phyloP scores from a whole-genome alignment of 306 rosid species.

The Cucurbita moschata region DNA sequence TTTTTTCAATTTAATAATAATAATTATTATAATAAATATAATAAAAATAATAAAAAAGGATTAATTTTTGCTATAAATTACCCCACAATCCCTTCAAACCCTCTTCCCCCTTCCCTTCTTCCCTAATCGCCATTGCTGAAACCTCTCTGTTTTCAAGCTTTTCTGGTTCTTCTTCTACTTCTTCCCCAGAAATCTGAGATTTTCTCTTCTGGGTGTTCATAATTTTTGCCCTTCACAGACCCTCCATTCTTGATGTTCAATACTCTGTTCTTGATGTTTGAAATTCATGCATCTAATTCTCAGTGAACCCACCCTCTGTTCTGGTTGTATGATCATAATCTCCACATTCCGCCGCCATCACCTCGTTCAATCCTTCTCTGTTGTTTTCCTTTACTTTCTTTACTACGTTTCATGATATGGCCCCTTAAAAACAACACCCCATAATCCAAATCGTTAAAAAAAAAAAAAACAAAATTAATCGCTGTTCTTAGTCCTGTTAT shows the following conservation, averaged over 20 bases:
- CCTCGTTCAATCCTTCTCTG: slow-evolving; percentile 96
- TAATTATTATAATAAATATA: not conserved
- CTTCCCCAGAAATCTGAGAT: not conserved
- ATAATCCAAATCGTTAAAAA: not conserved
- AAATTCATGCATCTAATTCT: slow-evolving; percentile 88
- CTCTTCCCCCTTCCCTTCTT: slow-evolving; percentile 26
- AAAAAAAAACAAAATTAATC: too few species aligned
- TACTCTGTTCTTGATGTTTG: slow-evolving; percentile 58
- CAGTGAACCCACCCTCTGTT: slow-evolving; percentile 46
- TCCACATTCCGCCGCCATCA: slow-evolving; percentile 82
- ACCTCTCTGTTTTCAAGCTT: not conserved
- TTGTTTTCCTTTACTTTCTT: slow-evolving; percentile 81
- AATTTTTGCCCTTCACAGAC: too few species aligned
- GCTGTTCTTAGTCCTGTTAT: too few species aligned
- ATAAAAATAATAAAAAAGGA: not conserved
- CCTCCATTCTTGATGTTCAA: slow-evolving; percentile 32
- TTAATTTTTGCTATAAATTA: slow-evolving; percentile 44
- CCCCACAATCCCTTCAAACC: not conserved
- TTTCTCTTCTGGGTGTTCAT: not conserved
- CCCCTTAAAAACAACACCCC: not conserved
- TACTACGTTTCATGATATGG: slow-evolving; percentile 80
- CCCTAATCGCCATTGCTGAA: not conserved
- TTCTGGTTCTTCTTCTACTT: not conserved
- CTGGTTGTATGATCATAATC: slow-evolving; percentile 77
- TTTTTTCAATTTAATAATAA: not conserved